Conservation (phyloP, 2,329 filamentous ascomycete genomes). For the Epichloe sylvatica region DNA sequence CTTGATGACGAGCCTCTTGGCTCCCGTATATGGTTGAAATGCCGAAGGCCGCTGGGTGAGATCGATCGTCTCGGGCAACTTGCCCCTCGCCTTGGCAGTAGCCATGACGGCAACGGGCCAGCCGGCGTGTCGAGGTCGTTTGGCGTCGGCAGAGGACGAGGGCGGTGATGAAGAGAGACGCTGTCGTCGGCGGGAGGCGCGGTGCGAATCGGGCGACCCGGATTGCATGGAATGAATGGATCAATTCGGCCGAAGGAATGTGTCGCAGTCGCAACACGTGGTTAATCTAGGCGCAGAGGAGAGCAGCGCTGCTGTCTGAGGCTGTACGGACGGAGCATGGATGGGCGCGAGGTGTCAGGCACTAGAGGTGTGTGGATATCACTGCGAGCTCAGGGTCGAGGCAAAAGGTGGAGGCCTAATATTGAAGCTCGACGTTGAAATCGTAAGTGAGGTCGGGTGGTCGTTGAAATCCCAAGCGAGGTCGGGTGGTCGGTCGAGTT, state of each 20-base stretch:
- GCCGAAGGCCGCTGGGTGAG: constrained; percentile 22
- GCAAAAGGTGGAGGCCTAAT: not conserved
- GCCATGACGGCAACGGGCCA: constrained; percentile 15
- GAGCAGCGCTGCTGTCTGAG: too few relatives aligned
- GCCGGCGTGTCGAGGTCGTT: constrained; percentile 20
- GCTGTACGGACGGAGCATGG: too few relatives aligned
- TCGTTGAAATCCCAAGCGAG: too few relatives aligned
- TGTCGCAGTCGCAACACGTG: not conserved
- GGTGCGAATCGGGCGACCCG: constrained; percentile 15
- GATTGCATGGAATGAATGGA: constrained; percentile 20
- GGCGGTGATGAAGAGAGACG: constrained; percentile 22
- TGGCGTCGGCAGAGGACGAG: constrained; percentile 12
- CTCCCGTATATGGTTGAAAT: constrained; percentile 62
- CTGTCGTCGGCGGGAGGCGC: constrained; percentile 25
- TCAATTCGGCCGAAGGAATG: not conserved
- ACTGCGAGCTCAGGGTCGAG: not conserved
- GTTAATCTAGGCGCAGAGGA: too few relatives aligned
- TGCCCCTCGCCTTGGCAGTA: constrained; percentile 25
- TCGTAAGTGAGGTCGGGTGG: too few relatives aligned
- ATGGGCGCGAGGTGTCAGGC: too few relatives aligned
- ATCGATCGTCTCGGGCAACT: constrained; percentile 25
- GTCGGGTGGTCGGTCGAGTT: too few relatives aligned
- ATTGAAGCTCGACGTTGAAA: too few relatives aligned
- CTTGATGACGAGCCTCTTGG: constrained; percentile 85
- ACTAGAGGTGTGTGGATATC: not conserved